Evolutionary conservation across 768 basidiomycete species (phyloP).

Genomic region (Phylloporus rhodoxanthus): DNA sequence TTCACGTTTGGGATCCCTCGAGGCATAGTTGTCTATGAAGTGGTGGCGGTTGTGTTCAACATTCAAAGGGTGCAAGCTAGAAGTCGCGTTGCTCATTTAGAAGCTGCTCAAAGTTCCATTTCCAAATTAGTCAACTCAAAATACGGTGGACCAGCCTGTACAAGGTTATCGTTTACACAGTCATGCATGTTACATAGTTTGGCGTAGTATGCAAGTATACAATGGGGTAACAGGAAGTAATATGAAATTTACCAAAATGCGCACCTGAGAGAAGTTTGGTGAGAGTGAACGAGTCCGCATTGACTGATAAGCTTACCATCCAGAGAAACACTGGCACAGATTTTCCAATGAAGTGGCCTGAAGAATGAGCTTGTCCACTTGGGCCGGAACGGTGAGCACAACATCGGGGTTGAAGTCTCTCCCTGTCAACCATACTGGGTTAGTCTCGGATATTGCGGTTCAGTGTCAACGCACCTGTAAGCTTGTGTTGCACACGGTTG

Average conservation of each 20-base stretch:
- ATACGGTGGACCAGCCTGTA: not conserved
- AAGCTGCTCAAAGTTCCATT: conserved; percentile 1
- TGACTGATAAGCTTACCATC: conserved; percentile 50
- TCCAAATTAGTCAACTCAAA: conserved; percentile 11
- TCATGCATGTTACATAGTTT: conserved; percentile 22
- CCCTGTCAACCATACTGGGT: conserved; percentile 40
- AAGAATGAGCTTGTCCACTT: conserved; percentile 89
- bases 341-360: conserved; percentile 94
- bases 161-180: not conserved
- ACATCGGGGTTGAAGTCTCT: conserved; percentile 89
- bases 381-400: conserved; percentile 64
- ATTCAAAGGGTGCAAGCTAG: not conserved
- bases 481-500: conserved; percentile 90
- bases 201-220: conserved; percentile 12
- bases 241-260: conserved; percentile 64
- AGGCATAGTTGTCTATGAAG: conserved; percentile 47
- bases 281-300: not conserved
- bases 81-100: not conserved
- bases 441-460: not conserved
- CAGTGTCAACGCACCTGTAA: conserved; percentile 58
- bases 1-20: conserved; percentile 77
- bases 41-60: not conserved
- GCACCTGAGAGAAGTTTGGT: conserved; percentile 39
- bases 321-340: conserved; percentile 93
- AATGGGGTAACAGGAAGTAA: not conserved